A percentile compares a stretch with the other conserved stretches of the same genome.
Conservation (phyloP, 352 stramenopile species). For the Globisporangium echinulatum region DNA sequence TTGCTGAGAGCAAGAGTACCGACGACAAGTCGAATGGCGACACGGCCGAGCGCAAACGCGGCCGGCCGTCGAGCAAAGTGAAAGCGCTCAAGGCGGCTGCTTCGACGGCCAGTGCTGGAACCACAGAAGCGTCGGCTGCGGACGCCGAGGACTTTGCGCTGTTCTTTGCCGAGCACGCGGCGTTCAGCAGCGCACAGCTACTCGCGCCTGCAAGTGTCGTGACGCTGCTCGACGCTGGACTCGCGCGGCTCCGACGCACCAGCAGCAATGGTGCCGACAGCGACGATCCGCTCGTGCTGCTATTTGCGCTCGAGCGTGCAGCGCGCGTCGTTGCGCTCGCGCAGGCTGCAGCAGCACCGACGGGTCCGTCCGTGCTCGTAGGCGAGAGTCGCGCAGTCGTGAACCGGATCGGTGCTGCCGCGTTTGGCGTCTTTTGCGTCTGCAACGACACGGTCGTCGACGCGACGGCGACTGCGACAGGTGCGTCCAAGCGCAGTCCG, state of each 20-base stretch:
- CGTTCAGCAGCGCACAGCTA: constrained; percentile 12
- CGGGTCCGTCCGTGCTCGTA: constrained; percentile 4
- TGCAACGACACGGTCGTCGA: constrained; percentile 1
- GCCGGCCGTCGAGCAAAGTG: constrained; percentile 8
- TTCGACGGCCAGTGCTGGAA: background rate
- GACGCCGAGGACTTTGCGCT: constrained; percentile 7
- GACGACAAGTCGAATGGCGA: constrained; percentile 4
- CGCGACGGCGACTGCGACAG: background rate
- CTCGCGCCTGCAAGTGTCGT: constrained; percentile 14
- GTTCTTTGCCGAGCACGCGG: constrained; percentile 18
- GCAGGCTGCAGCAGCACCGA: background rate
- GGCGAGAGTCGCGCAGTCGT: constrained; percentile 13
- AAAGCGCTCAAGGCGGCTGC: constrained; percentile 4
- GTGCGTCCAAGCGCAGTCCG: background rate
- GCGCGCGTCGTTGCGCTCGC: constrained; percentile 9
- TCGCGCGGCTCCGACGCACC: constrained; percentile 6
- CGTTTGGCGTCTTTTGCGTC: constrained; percentile 15
- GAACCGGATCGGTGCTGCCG: constrained; percentile 15
- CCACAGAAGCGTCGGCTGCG: background rate
- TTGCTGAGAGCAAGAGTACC: constrained; percentile 10
- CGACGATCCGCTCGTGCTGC: constrained; percentile 18
- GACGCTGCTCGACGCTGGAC: constrained; percentile 9
- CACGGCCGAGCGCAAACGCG: constrained; percentile 13
- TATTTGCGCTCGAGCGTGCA: constrained; percentile 15
- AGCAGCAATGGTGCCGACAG: constrained; percentile 1